phyloP scores from a whole-genome alignment of 345 rosid species.

The Eucalyptus rudis region DNA sequence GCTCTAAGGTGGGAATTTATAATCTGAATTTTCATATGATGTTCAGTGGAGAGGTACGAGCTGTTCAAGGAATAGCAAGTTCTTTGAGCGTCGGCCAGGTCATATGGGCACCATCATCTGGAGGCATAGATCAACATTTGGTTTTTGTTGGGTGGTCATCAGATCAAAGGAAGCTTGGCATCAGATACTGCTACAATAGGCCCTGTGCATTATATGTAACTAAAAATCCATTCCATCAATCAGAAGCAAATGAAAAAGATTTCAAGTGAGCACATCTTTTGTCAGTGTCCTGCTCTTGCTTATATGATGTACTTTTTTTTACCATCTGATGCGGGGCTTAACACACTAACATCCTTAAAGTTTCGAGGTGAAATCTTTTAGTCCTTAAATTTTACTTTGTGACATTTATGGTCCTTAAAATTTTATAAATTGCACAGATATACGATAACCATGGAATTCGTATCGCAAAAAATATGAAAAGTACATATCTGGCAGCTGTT shows the following conservation, averaged over 20 bases:
- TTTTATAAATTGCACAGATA: neutral
- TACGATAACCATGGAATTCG: neutral
- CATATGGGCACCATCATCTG: constrained; percentile 65
- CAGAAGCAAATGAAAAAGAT: constrained; percentile 14
- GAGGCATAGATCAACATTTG: constrained; percentile 34
- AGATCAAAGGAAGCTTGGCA: constrained; percentile 73
- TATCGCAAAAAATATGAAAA: neutral
- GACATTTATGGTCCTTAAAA: neutral
- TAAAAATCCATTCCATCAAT: constrained; percentile 12
- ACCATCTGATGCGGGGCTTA: neutral
- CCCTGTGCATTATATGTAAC: constrained; percentile 66
- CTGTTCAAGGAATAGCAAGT: constrained; percentile 55
- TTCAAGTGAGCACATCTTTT: constrained; percentile 35
- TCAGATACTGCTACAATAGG: constrained; percentile 79
- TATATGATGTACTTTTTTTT: neutral
- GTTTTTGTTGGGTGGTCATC: constrained; percentile 89
- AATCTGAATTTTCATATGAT: neutral
- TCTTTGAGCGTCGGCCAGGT: constrained; percentile 86
- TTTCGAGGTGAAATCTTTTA: neutral
- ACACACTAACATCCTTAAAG: neutral
- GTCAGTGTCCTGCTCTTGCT: neutral
- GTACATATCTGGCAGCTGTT: neutral
- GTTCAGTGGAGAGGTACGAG: constrained; percentile 61
- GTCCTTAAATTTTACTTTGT: neutral
- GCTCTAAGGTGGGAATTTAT: neutral